Base-by-base conservation (phyloP, 257 asterid genomes). In the Sherardia arvensis region DNA sequence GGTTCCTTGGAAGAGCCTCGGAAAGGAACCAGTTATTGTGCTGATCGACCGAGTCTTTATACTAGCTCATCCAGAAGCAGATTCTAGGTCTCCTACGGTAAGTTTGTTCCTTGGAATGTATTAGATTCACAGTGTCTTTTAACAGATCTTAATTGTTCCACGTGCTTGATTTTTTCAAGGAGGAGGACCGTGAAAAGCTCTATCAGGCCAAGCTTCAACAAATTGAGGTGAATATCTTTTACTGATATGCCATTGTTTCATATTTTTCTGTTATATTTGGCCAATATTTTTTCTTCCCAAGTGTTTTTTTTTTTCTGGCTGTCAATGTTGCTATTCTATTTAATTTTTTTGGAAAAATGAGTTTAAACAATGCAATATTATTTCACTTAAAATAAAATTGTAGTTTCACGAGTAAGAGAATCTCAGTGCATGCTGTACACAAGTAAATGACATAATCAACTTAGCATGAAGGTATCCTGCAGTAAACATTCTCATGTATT, bases 1-100 rank as follows among this genome's bases (percentile, higher is more conserved):
- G 99, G 99, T 92, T 68, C 99, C 99, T 66, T 92, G 99, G 99
- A 92, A 92, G 79, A 70, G 99, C 72, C 97, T 92, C 60, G 99
- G 99, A 66, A 92, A 92, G 84, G 99, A 92, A 85, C 99, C 99
- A 3, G 99, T 92, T 66, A 90, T 92, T 74, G 99, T 92, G 82
- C 91, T 87, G 62, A 90, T 92, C 69, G 99, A 92, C 75, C 87
- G 81, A 74, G 91, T 92, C 61, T 92, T 92, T 74, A 83, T 92
- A 73, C 90, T 92, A 76, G 99, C 96, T 53, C 90, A 81, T 80
- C 94, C 97, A 69, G 86, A 75, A 32, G 73, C 84, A 59, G 93
- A 74, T 73, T 94, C 84, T 71, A 79, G 84, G 73, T 84, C 95
- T 81, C 79, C 75, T 62, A 84, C 90, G 97, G 99, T 92, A 59